A percentile compares a stretch with the other conserved stretches of the same genome.
These are phyloP conservation scores for Macadamia integrifolia DNA, from an alignment of 164 flowering plant genomes.

Conservation along the genomic window DNA sequence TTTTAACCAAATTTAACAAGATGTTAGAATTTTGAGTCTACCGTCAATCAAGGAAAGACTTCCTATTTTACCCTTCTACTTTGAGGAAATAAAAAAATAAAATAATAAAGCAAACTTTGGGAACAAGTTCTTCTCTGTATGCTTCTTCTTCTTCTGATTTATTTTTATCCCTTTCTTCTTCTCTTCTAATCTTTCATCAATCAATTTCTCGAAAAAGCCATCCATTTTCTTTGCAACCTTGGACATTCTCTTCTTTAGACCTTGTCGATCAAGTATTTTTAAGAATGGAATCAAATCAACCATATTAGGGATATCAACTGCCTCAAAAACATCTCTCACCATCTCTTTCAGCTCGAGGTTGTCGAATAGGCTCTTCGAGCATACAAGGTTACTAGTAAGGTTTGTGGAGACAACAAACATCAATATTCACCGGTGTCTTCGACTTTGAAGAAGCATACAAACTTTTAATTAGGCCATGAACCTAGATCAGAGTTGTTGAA, in stretches of 20 bases:
- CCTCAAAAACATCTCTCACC: slow-evolving; percentile 30
- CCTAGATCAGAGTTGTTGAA: slow-evolving; percentile 7
- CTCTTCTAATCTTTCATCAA: slow-evolving; percentile 19
- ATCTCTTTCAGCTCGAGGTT: slow-evolving; percentile 22
- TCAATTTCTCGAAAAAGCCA: slow-evolving; percentile 28
- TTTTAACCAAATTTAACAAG: too few species aligned
- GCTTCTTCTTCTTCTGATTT: slow-evolving; percentile 9
- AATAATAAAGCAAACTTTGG: too few species aligned
- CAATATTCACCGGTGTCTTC: slow-evolving; percentile 17
- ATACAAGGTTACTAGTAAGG: slow-evolving; percentile 26
- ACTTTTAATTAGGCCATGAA: slow-evolving; percentile 10
- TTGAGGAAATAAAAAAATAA: too few species aligned
- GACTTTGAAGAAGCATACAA: slow-evolving; percentile 11
- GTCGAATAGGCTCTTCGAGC: slow-evolving; percentile 28
- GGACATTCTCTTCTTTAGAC: slow-evolving; percentile 19
- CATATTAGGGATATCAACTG: slow-evolving; percentile 26
- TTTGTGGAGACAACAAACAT: slow-evolving; percentile 2
- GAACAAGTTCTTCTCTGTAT: too few species aligned
- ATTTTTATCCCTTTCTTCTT: slow-evolving; percentile 8
- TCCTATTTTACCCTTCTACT: too few species aligned
- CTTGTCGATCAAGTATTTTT: not conserved
- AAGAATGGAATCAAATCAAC: slow-evolving; percentile 27
- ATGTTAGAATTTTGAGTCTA: too few species aligned
- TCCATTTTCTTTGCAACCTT: slow-evolving; percentile 27
- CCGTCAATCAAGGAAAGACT: too few species aligned